Base-by-base conservation (phyloP, 1,284 basidiomycete species). In the Irpex sp. region DNA sequence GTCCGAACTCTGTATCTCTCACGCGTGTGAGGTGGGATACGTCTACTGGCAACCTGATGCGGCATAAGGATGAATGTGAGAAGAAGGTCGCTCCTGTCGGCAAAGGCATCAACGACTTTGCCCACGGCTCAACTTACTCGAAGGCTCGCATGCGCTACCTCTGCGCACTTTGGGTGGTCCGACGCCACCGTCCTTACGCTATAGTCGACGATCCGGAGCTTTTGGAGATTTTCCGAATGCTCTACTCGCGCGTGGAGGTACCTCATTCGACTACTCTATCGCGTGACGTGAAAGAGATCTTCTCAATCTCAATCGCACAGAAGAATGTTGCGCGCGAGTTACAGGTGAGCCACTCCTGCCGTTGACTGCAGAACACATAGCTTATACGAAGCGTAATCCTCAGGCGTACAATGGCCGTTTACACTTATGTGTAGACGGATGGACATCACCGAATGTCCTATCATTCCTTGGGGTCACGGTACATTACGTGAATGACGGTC, bases 401-500 rank as follows among this genome's bases (percentile, higher is more conserved):
- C 40, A 64, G 62, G 51, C 38, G 5, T 51, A 37, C 17, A 19
- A 52, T 3, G 66, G 68, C 19, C 26, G 49, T 7, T 15, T 68
- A 8, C 62, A 70, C 54, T 44, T 69, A 6, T 59, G 66, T 65
- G 21, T 26, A 26, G 21, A 26, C 21, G 21, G 21, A 26, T 26
- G 21, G 21, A 26, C 21, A 26, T 26, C 66, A 1, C 67, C 67
- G 1, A 69, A 69, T 31, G 61, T 68, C 5, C 62, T 65, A 9
- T 67, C 67, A 8, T 68, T 69, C 49, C 60, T 69, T 1, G 67
- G 64, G 8, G 61, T 68, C 13, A 65, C 64, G 1, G 58, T 64
- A 1, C 62, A 66, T 34, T 52, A 21, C 11, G 38, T 67, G n/a
- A 11, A 36, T 2, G 58, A 60, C 15, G 63, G 58, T 5, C 47